A percentile compares a stretch with the other conserved stretches of the same genome.
Conservation (phyloP, 116 monocot genomes). For the Iris pallida region DNA sequence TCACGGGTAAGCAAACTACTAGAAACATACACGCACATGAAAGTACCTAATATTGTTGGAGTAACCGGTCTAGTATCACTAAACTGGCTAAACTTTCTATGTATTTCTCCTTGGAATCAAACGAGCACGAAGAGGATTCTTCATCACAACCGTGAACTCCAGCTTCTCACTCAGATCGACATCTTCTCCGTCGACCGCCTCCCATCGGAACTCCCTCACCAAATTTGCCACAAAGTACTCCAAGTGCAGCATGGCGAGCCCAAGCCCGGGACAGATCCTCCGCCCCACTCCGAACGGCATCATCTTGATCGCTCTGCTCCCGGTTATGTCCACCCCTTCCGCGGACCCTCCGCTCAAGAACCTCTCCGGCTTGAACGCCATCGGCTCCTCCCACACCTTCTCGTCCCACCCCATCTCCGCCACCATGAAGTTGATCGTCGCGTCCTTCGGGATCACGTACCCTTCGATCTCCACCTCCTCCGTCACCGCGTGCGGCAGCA, state of each 20-base stretch:
- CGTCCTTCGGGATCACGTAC: constrained; percentile 10
- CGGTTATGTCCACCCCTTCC: constrained; percentile 30
- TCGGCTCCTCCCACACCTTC: constrained; percentile 18
- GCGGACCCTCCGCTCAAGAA: constrained; percentile 22
- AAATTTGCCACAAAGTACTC: constrained; percentile 37
- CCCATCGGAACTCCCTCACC: constrained; percentile 32
- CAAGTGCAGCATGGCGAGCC: constrained; percentile 31
- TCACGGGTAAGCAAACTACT: no score
- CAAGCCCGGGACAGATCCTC: constrained; percentile 34
- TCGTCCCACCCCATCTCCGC: constrained; percentile 15
- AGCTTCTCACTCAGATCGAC: constrained; percentile 34
- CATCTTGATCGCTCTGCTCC: constrained; percentile 41
- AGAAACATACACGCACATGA: no score
- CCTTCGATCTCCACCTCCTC: constrained; percentile 15
- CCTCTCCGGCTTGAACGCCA: constrained; percentile 25
- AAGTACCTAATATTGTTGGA: no score
- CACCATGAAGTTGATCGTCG: constrained; percentile 16
- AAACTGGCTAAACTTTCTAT: no score
- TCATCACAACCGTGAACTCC: constrained; percentile 28
- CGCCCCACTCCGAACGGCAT: constrained; percentile 44
- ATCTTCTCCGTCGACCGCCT: constrained; percentile 15
- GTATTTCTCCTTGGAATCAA: constrained; percentile 2
- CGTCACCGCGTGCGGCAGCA: constrained; percentile 15
- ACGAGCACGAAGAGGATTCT: constrained; percentile 15
- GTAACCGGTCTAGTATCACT: no score